Evolutionary conservation across 345 rosid species (phyloP).

Genomic region (Crucihimalaya himalaica): DNA sequence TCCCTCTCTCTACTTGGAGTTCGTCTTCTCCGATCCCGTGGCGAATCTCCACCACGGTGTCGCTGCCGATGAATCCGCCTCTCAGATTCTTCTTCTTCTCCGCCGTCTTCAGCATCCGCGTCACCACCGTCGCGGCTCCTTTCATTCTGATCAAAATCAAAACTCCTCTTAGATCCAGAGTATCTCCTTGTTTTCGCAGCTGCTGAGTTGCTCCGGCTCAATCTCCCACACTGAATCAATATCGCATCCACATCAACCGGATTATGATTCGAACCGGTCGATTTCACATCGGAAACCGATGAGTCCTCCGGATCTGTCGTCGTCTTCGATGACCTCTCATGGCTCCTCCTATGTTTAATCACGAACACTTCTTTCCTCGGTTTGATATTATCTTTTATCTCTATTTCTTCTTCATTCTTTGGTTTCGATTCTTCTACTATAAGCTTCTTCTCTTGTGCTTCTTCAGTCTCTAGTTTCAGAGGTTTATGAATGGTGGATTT

Average conservation of each 20-base stretch:
- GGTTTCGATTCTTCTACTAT: conserved; percentile 10
- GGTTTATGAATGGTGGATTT: conserved; percentile 17
- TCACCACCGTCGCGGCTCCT: conserved; percentile 19
- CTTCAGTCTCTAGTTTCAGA: conserved; percentile 8
- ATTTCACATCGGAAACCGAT: conserved; percentile 37
- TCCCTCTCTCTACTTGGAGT: conserved; percentile 96
- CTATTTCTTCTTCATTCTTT: conserved; percentile 30
- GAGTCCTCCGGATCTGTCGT: conserved; percentile 42
- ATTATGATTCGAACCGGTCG: conserved; percentile 6
- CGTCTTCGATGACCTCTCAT: conserved; percentile 53
- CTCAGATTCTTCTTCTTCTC: conserved; percentile 47
- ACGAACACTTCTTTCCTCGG: conserved; percentile 69
- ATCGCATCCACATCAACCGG: conserved; percentile 76
- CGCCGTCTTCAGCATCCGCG: conserved; percentile 40
- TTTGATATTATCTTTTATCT: conserved; percentile 27
- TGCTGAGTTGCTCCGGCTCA: conserved; percentile 80
- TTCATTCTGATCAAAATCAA: conserved; percentile 57
- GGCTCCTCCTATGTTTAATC: conserved; percentile 82
- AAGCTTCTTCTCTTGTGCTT: conserved; percentile 17
- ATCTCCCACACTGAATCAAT: conserved; percentile 88
- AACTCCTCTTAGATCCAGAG: conserved; percentile 93
- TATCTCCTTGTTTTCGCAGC: conserved; percentile 53
- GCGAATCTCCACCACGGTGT: conserved; percentile 52
- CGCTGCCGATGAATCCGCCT: conserved; percentile 55
- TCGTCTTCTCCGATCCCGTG: conserved; percentile 72